Conservation (phyloP, 352 stramenopile species). For the Pythium rishiriense region DNA sequence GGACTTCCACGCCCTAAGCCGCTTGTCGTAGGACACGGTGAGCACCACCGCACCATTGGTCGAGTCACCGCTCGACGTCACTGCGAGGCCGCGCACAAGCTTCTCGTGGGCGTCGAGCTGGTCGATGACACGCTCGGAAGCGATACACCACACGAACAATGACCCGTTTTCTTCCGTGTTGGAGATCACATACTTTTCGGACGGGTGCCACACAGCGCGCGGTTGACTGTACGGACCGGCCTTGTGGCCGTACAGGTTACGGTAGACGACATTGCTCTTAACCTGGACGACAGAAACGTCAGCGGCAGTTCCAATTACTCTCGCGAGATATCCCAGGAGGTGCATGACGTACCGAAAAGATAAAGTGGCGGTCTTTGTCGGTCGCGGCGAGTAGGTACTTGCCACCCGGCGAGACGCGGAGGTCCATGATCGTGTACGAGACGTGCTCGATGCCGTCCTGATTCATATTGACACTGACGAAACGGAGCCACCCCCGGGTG, state of each 20-base stretch:
- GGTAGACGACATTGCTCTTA: slow-evolving; percentile 60
- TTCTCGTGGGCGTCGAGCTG: slow-evolving; percentile 68
- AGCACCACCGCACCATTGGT: slow-evolving; percentile 30
- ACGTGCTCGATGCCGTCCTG: slow-evolving; percentile 84
- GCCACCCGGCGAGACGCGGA: slow-evolving; percentile 63
- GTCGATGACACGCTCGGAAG: slow-evolving; percentile 75
- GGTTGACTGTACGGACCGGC: slow-evolving; percentile 82
- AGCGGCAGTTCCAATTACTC: background rate
- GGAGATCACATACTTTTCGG: slow-evolving; percentile 83
- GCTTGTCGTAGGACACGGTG: slow-evolving; percentile 83
- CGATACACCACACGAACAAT: slow-evolving; percentile 74
- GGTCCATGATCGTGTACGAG: slow-evolving; percentile 87
- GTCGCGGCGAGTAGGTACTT: slow-evolving; percentile 83
- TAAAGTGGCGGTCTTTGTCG: slow-evolving; percentile 80
- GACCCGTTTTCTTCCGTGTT: slow-evolving; percentile 73
- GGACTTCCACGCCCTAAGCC: slow-evolving; percentile 60
- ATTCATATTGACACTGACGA: slow-evolving; percentile 82
- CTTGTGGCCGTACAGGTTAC: slow-evolving; percentile 85
- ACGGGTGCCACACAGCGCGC: slow-evolving; percentile 69
- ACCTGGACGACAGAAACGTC: slow-evolving; percentile 32
- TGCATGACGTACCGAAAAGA: slow-evolving; percentile 52
- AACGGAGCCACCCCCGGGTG: background rate
- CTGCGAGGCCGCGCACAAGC: slow-evolving; percentile 52
- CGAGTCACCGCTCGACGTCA: background rate
- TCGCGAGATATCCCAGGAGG: background rate